These are phyloP conservation scores for Neonectria hederae DNA, from an alignment of 2,329 filamentous ascomycete species.

Conservation along the genomic window DNA sequence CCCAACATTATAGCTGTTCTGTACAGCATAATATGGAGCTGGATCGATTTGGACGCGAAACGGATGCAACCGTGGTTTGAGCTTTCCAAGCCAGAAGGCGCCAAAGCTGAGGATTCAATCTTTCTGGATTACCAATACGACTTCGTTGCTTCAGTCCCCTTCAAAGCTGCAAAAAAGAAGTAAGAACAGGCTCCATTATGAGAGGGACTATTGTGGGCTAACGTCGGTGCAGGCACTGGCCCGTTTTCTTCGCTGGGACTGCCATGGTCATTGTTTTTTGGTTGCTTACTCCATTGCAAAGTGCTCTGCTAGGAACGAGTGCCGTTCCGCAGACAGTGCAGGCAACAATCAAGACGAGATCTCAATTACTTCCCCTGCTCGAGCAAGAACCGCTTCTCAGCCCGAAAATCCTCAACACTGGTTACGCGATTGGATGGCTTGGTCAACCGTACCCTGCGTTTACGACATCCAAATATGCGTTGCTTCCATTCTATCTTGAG, in stretches of 20 bases:
- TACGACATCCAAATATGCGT: conserved; percentile 52
- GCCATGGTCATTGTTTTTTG: conserved; percentile 63
- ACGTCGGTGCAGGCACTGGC: conserved; percentile 57
- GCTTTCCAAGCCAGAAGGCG: conserved; percentile 58
- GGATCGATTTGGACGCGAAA: conserved; percentile 68
- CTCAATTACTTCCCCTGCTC: conserved; percentile 29
- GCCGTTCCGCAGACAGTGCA: conserved; percentile 38
- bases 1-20: conserved; percentile 64
- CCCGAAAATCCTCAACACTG: conserved; percentile 52
- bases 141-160: conserved; percentile 47
- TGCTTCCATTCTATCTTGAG: conserved; percentile 53
- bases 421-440: conserved; percentile 58
- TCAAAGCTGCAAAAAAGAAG: conserved; percentile 42
- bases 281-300: conserved; percentile 64
- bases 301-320: conserved; percentile 60
- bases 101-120: conserved; percentile 55
- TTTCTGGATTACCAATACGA: conserved; percentile 62
- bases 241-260: conserved; percentile 57
- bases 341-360: conserved; percentile 2
- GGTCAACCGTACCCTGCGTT: conserved; percentile 55
- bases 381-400: conserved; percentile 43
- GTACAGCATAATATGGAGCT: conserved; percentile 66
- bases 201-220: background rate
- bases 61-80: conserved; percentile 69
- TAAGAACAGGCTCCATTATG: conserved; percentile 36